Evolutionary conservation across 2,329 filamentous ascomycete genomes (phyloP).

Genomic region (Colletotrichum sidae): DNA sequence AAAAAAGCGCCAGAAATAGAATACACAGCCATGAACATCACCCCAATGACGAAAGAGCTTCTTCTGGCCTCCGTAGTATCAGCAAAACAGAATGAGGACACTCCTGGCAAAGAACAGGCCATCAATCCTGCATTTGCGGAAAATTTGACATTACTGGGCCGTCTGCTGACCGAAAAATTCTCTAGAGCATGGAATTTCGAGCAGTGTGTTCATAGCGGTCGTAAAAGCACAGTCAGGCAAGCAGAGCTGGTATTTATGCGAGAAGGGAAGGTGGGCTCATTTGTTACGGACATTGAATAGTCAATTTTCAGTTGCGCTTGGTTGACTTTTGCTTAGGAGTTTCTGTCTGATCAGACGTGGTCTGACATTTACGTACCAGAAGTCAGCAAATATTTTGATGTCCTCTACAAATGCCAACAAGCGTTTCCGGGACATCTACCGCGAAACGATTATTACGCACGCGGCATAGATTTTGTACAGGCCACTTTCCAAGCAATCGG

Average conservation of each 20-base stretch:
- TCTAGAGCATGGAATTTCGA: constrained; percentile 41
- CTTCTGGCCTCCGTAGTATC: no score
- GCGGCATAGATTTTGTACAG: constrained; percentile 55
- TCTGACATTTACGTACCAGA: constrained; percentile 56
- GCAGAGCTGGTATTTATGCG: constrained; percentile 64
- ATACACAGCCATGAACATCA: constrained; percentile 44
- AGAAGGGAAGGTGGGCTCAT: constrained; percentile 57
- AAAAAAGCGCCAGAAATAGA: constrained; percentile 57
- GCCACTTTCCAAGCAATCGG: constrained; percentile 48
- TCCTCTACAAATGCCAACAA: constrained; percentile 49
- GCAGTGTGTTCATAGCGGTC: constrained; percentile 49
- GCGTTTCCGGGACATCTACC: constrained; percentile 37
- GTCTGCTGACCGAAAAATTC: no score
- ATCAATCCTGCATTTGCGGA: no score
- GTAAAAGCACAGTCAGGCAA: constrained; percentile 55
- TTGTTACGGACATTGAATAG: constrained; percentile 19
- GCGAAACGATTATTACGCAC: constrained; percentile 55
- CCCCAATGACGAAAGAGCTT: no score
- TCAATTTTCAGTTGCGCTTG: neutral
- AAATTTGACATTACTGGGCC: no score
- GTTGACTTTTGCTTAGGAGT: constrained; percentile 48
- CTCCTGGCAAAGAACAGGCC: no score
- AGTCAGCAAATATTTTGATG: constrained; percentile 56
- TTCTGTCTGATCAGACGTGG: constrained; percentile 49
- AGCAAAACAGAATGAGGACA: no score